phyloP scores from a whole-genome alignment of 228 moss, liverwort and hornwort species.

The Sphagnum fallax region DNA sequence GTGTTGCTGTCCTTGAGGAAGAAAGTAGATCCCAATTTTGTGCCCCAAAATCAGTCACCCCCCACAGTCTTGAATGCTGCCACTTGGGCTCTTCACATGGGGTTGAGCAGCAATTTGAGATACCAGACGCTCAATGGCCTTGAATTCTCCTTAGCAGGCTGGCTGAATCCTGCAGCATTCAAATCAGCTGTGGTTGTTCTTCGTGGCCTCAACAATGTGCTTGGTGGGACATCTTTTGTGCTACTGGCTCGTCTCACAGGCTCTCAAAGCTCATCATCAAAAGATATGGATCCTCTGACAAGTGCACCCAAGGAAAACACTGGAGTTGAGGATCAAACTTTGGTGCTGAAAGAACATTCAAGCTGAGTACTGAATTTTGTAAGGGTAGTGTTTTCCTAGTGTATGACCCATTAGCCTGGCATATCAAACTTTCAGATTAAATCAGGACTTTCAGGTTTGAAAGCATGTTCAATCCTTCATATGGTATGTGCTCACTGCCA shows the following conservation, averaged over 20 bases:
- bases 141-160: conserved; percentile 61
- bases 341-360: no score
- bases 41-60: conserved; percentile 59
- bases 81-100: conserved; percentile 97
- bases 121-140: conserved; percentile 84
- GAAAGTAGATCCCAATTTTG: conserved; percentile 63
- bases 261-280: conserved; percentile 37
- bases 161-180: conserved; percentile 46
- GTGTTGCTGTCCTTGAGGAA: conserved; percentile 56
- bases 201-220: conserved; percentile 73
- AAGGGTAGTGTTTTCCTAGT: no score
- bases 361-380: no score
- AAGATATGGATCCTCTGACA: no score
- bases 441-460: no score
- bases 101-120: conserved; percentile 72
- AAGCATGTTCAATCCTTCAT: no score
- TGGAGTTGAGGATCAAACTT: no score
- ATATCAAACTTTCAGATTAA: no score
- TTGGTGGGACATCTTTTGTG: conserved; percentile 75
- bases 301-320: no score
- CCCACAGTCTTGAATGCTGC: conserved; percentile 64
- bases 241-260: conserved; percentile 75
- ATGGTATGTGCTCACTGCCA: no score
- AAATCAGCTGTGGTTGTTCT: conserved; percentile 57
- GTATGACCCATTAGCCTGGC: no score